Evolutionary conservation across 345 rosid species (phyloP), one percentile per base, ranked within the genome.

Genomic region (Boechera retrofracta): DNA sequence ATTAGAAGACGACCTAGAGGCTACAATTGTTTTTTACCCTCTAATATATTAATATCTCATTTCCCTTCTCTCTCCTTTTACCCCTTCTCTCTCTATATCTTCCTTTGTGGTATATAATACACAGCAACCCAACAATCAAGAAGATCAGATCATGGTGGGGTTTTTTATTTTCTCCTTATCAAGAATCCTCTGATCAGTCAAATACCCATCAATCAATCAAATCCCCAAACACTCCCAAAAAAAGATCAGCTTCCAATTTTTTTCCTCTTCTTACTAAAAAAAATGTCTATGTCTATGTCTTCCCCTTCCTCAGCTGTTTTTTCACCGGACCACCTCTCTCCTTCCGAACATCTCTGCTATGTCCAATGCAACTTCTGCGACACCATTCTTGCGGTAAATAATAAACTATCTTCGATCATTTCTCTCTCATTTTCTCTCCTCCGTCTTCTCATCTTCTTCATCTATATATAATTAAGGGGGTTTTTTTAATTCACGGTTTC

Each of bases 271-370:
- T 71, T 77, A 44, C 26, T 75, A 64, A 79, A 60, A 31, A 64
- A 63, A 74, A 68, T 44, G 80, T 80, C 74, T 38, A 62, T 42
- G 71, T 57, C 58, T 48, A 79, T 71, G 72, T 89, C 90, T 92
- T 86, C 91, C 69, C 87, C 95, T 73, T 87, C 89, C 76, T 77
- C 93, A 71, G 71, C 89, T 84, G 82, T 89, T 82, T 86, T 87
- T 80, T 83, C 95, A 78, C 92, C 97, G 83, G 97, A 96, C 86
- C 91, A 87, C 83, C 87, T 86, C 86, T 87, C 94, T 80, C 89
- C 95, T 83, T 82, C 94, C 81, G 98, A 96, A 45, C 96, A 96
- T 84, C 98, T 96, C 79, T 91, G 98, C 83, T 96, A 96, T 66
- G 97, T 93, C 91, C 96, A 87, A 67, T 93, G 99, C 93, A 87